Conservation (phyloP, 2,329 filamentous ascomycete species). For the Cercospora sp. region DNA sequence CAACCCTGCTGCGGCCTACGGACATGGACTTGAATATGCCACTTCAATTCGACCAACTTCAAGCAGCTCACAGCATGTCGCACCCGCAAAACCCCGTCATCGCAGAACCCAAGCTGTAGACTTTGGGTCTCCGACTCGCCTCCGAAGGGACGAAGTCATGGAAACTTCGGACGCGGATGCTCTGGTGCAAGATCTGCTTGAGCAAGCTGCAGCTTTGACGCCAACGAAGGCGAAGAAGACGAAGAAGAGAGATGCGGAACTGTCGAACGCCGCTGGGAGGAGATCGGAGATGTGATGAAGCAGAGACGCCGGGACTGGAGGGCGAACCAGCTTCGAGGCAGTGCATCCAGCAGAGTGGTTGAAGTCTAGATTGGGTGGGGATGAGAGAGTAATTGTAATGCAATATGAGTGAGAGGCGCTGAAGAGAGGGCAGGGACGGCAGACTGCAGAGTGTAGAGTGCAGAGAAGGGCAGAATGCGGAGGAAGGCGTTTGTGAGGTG, state of each 20-base stretch:
- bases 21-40: neutral
- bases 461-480: neutral
- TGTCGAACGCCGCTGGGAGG: neutral
- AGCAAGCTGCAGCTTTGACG: neutral
- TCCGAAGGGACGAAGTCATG: neutral
- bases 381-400: neutral
- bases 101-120: neutral
- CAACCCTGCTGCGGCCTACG: neutral
- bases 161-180: neutral
- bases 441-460: neutral
- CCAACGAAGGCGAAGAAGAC: neutral
- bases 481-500: neutral
- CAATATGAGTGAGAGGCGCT: neutral
- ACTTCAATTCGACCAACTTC: neutral
- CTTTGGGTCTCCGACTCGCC: neutral
- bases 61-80: neutral
- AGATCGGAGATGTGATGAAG: slow-evolving; percentile 3
- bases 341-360: neutral
- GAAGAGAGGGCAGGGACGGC: neutral
- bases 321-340: neutral
- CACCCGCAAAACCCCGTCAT: neutral
- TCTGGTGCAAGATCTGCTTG: neutral
- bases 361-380: neutral
- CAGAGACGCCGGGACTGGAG: slow-evolving; percentile 2
- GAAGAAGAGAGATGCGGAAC: neutral